phyloP scores from a whole-genome alignment of 1,139 yeast species.

The Pichia sp. region DNA sequence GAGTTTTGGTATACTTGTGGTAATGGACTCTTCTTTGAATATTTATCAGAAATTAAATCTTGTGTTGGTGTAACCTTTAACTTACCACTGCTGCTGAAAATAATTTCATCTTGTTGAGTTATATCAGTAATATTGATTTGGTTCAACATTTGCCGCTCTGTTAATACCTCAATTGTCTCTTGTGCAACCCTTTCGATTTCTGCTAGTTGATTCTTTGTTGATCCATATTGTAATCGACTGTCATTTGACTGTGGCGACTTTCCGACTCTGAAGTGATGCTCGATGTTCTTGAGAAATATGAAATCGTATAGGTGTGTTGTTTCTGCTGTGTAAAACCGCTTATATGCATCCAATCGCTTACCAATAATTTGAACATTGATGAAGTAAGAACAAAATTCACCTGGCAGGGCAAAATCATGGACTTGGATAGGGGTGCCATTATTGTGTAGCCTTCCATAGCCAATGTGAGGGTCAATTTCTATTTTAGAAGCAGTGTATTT shows the following conservation, averaged over 20 bases:
- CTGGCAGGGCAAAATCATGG: conserved; percentile 29
- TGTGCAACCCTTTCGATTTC: conserved; percentile 17
- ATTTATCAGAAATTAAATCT: background rate
- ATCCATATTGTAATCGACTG: conserved; percentile 8
- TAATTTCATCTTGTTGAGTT: conserved; percentile 16
- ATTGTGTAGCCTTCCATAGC: conserved; percentile 39
- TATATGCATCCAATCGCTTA: conserved; percentile 20
- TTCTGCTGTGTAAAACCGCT: conserved; percentile 16
- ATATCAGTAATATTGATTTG: conserved; percentile 19
- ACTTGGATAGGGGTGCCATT: conserved; percentile 35
- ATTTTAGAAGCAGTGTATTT: conserved; percentile 15
- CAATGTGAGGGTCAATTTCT: conserved; percentile 28
- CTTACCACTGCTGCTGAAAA: conserved; percentile 16
- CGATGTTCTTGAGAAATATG: conserved; percentile 22
- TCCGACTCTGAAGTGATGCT: conserved; percentile 23
- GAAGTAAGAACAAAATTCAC: conserved; percentile 25
- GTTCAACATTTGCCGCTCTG: conserved; percentile 16
- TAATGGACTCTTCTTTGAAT: background rate
- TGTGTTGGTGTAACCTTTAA: background rate
- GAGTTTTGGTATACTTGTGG: background rate
- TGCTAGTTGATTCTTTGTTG: conserved; percentile 19
- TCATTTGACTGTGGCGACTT: conserved; percentile 5
- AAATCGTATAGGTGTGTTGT: conserved; percentile 22
- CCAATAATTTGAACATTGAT: conserved; percentile 28
- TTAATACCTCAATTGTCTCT: conserved; percentile 16